Evolutionary conservation across 140 eudicot species (phyloP), one percentile per base, ranked within the genome.

Genomic region (Senecio squalidus): DNA sequence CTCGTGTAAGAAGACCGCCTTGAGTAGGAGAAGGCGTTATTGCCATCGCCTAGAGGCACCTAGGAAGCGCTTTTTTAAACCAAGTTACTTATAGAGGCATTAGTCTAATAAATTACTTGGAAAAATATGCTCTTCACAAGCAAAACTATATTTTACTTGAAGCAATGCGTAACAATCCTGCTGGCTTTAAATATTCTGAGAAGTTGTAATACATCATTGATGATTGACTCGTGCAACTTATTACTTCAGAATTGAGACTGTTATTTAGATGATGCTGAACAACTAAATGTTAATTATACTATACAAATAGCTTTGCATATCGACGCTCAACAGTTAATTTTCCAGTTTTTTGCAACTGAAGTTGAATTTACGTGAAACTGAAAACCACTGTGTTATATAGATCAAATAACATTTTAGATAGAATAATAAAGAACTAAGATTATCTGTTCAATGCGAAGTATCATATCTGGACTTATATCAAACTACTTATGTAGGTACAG

Each of bases 401-500:
- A n/a, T n/a, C n/a, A n/a, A n/a, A n/a, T n/a, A n/a, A n/a, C n/a
- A n/a, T n/a, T n/a, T n/a, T n/a, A n/a, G n/a, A n/a, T n/a, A n/a
- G n/a, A n/a, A n/a, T n/a, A n/a, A n/a, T n/a, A n/a, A n/a, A n/a
- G n/a, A n/a, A n/a, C n/a, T n/a, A n/a, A n/a, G n/a, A n/a, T n/a
- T 4, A 58, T 6, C 28, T 18, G 14, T 30, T 5, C 6, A 30
- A 28, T 25, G 27, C 17, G 36, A 50, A 69, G 52, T 21, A 10
- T 25, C 17, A 51, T 23, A 5, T 15, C 30, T 48, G 49, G 18
- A 52, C 51, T 25, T 54, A 6, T 10, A 54, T 14, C 16, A 68
- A 57, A 6, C 52, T 24, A 33, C 52, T 20, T 64, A 1, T 72
- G 66, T 68, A 90, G 95, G 91, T 9, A 76, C 83, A 18, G 90